Conservation (phyloP, 23 red algal species). For the Cyanidioschyzon merolae region DNA sequence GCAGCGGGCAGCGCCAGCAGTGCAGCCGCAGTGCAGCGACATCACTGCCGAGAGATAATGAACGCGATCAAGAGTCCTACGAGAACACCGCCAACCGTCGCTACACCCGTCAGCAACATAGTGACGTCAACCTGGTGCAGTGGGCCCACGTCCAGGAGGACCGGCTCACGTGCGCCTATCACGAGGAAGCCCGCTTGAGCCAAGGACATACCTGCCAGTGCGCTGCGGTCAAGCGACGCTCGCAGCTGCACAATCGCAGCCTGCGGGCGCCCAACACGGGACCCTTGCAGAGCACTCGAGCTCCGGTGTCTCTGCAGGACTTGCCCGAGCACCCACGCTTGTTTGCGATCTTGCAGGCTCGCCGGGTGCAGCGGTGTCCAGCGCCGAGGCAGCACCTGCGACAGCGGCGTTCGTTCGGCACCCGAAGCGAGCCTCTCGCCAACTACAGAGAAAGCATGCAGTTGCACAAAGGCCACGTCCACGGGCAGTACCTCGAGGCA, state of each 20-base stretch:
- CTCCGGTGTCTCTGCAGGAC: not conserved
- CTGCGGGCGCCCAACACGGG: not conserved
- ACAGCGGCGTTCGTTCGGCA: no score
- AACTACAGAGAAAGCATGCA: no score
- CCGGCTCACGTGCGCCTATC: constrained; percentile 1
- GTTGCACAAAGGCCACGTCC: no score
- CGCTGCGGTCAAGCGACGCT: not conserved
- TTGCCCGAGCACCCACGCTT: not conserved
- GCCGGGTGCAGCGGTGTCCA: no score
- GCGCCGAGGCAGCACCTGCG: no score
- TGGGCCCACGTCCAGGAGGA: not conserved
- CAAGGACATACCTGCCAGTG: not conserved
- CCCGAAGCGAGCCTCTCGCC: no score
- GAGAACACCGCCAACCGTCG: not conserved
- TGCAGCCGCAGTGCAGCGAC: not conserved
- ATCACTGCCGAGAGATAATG: not conserved
- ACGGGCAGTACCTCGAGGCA: no score
- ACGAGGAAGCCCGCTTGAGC: no score
- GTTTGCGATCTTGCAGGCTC: no score
- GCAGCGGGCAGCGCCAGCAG: not conserved
- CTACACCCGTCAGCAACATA: not conserved
- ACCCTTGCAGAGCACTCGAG: not conserved
- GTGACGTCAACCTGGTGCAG: not conserved
- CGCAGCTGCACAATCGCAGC: not conserved
- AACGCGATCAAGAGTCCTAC: not conserved